phyloP scores from a whole-genome alignment of 768 basidiomycete species.

The Leccinum barrowsii region DNA sequence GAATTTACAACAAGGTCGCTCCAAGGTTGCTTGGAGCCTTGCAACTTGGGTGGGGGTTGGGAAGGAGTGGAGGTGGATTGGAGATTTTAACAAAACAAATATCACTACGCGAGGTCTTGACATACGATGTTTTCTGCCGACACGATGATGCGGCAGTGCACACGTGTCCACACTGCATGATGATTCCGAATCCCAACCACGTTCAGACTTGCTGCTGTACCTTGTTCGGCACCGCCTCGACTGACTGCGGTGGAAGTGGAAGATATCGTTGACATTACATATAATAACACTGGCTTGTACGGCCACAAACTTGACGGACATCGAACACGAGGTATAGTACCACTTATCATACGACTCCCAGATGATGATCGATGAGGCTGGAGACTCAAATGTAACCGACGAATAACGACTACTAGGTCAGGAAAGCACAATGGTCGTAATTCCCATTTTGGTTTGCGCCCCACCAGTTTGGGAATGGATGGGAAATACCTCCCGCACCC shows the following conservation, averaged over 20 bases:
- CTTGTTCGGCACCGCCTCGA: background rate
- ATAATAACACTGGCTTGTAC: background rate
- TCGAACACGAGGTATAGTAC: background rate
- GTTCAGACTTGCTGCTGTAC: background rate
- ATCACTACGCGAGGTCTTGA: background rate
- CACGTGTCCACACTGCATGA: background rate
- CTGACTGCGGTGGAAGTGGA: background rate
- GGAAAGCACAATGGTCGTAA: constrained; percentile 27
- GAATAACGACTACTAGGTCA: constrained; percentile 10
- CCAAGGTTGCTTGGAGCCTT: background rate
- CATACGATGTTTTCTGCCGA: background rate
- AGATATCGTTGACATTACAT: constrained; percentile 9
- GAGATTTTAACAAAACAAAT: background rate
- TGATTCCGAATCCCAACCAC: background rate
- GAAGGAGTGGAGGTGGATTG: background rate
- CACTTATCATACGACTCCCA: background rate
- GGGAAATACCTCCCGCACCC: constrained; percentile 46
- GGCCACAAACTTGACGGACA: background rate
- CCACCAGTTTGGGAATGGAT: constrained; percentile 57
- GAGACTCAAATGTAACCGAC: background rate
- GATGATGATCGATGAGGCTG: background rate
- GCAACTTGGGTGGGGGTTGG: background rate
- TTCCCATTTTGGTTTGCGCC: constrained; percentile 52
- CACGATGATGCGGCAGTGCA: background rate
- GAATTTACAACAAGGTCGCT: constrained; percentile 3